Base-by-base conservation (phyloP, 148 eudicot genomes). In the Amaranthus cruentus region DNA sequence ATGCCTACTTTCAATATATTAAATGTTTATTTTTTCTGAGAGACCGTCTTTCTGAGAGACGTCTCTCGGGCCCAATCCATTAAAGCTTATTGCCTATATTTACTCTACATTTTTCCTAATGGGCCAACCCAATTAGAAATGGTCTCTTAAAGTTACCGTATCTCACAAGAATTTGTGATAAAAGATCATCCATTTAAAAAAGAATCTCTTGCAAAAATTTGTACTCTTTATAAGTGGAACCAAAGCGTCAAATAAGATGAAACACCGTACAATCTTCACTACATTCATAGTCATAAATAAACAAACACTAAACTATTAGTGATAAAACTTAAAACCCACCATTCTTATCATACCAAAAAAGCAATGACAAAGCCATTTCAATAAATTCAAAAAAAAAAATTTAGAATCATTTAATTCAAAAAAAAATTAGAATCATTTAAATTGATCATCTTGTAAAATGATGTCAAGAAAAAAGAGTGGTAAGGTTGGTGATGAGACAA, bases 401-500 rank as follows among this genome's bases (percentile, higher is more conserved):
- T 3, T 51, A 73, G 12, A 73, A 28, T 44, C 55, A 55, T 13
- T 44, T 18, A 18, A 18, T 18, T 18, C 18, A 60, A 70, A 18
- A 69, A 44, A 66, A 52, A 7, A 9, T 50, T 51, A 73, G 12
- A 73, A 28, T 44, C 55, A 55, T 13, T 44, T 18, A 18, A 18
- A 18, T 18, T 18, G n/a, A 28, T 21, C 42, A 11, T 54, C 15
- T 14, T 13, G 59, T 11, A 55, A 51, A 68, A 84, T 86, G 85
- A 51, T 53, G 78, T 73, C 53, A 77, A 73, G 71, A 82, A 61
- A 74, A 83, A 82, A 85, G 83, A 88, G 86, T 57, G 80, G 85
- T 10, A 81, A 81, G 62, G 91, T 90, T 47, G 90, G 87, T 4
- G 90, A 90, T 62, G 95, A 88, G 79, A 77, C 62, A 69, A 88